Conservation (phyloP, 768 basidiomycete species). For the Termitomyces bulborhizus region DNA sequence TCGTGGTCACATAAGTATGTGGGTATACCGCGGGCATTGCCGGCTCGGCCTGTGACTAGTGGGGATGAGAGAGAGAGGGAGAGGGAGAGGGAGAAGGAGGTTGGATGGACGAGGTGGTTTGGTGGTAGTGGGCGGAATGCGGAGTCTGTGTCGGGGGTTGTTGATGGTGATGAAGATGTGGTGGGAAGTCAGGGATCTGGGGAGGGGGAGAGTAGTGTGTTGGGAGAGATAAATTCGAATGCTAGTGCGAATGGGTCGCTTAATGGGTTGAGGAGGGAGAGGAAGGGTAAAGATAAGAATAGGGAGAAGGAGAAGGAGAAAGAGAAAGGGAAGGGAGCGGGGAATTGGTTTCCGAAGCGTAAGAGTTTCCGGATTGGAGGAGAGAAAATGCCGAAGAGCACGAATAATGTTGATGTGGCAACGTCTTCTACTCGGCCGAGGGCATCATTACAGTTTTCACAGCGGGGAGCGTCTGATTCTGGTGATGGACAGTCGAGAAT, state of each 20-base stretch:
- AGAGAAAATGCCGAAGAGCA: constrained; percentile 21
- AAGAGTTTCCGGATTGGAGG: constrained; percentile 39
- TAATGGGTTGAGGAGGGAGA: constrained; percentile 11
- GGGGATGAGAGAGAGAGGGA: not conserved
- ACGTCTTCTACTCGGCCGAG: constrained; percentile 2
- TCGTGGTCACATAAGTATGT: not conserved
- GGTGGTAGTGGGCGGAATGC: constrained; percentile 1
- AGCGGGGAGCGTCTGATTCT: constrained; percentile 10
- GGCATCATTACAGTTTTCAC: constrained; percentile 7
- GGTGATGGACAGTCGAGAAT: not conserved
- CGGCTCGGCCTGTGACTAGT: constrained; percentile 9
- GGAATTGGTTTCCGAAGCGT: constrained; percentile 45
- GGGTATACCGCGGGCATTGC: not conserved
- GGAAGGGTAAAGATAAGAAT: constrained; percentile 17
- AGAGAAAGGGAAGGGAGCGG: constrained; percentile 24
- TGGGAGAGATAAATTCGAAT: not conserved
- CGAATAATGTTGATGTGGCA: not conserved
- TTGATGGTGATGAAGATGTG: not conserved
- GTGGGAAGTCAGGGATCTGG: not conserved
- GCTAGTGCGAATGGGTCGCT: constrained; percentile 14
- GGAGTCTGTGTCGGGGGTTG: not conserved
- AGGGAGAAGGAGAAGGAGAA: constrained; percentile 23
- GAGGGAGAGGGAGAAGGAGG: constrained; percentile 5
- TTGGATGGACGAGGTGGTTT: constrained; percentile 8
- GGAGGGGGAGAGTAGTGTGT: not conserved